These are phyloP conservation scores for Russula lepida DNA, from an alignment of 768 basidiomycete genomes.

Conservation along the genomic window DNA sequence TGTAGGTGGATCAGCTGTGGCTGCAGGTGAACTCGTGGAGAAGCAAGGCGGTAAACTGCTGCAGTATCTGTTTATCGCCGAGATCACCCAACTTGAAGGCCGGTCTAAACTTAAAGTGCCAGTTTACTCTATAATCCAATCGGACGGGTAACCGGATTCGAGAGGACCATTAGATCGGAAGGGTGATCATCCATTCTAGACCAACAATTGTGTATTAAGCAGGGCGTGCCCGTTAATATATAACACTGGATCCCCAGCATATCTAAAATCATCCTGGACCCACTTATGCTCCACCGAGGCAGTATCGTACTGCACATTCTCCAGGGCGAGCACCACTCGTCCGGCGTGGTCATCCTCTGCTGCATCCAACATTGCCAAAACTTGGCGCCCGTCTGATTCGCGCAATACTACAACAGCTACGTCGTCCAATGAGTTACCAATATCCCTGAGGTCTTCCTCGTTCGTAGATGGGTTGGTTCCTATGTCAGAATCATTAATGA, in stretches of 20 bases:
- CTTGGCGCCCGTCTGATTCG: conserved; percentile 40
- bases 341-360: conserved; percentile 40
- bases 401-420: conserved; percentile 53
- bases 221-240: conserved; percentile 73
- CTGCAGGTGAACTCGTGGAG: conserved; percentile 82
- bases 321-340: conserved; percentile 45
- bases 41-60: conserved; percentile 77
- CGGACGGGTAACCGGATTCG: conserved; percentile 40
- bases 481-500: conserved; percentile 55
- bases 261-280: conserved; percentile 22
- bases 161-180: background rate
- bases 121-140: conserved; percentile 79
- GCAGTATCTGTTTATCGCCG: conserved; percentile 93
- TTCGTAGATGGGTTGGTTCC: conserved; percentile 61
- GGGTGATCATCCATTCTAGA: conserved; percentile 30
- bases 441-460: conserved; percentile 43
- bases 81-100: conserved; percentile 68
- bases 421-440: conserved; percentile 46
- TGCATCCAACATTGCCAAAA: conserved; percentile 48
- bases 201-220: conserved; percentile 63
- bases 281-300: conserved; percentile 20
- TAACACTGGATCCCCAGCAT: conserved; percentile 41
- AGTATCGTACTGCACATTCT: conserved; percentile 22
- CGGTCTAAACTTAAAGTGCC: conserved; percentile 75
- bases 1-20: conserved; percentile 84